Base-by-base conservation (phyloP, 2,329 filamentous ascomycete species). In the Bipolaris zeicola region DNA sequence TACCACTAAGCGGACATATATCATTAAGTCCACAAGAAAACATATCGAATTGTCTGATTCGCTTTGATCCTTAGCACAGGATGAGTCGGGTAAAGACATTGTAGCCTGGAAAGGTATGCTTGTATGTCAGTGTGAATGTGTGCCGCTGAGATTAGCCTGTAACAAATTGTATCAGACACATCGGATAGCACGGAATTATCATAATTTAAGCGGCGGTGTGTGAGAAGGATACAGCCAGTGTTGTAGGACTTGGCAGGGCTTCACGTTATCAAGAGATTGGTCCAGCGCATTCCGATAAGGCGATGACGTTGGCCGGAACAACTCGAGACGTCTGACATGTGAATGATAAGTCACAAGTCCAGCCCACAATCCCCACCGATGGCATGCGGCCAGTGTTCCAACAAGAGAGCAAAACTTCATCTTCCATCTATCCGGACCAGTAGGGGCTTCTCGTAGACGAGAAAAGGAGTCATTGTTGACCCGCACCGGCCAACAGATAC, bases 371-470 rank as follows among this genome's bases (percentile, higher is more conserved):
- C 46, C 44, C 41, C 46, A 44, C 46, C 16, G 46, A 37, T 24
- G 18, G 20, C 39, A 5, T 33, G 38, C 38, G 13, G 11, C 11
- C 33, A 24, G 36, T 24, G 20, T n/a, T 22, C 16, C 33, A 34
- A 22, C 33, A 24, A 26, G 5, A 11, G 3, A 26, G 24, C 33
- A 26, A 39, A 38, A 44, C 46, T 55, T 51, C 6, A 6, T 18
- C 39, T 33, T 55, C 46, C 52, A 33, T 50, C 33, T 34, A 39
- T 51, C 46, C 52, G 46, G 16, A 24, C 39, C 52, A 50, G 6
- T 50, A 44, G 20, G 34, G 6, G 18, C 39, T 18, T 14, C 20
- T n/a, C 16, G 3, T 7, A 2, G 11, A 22, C 14, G 4, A n/a
- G 11, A 13, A 26, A 39, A 39, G 26, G 26, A 39, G 33, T 39